Percentiles rank a stretch among this genome's conserved stretches.
These are phyloP conservation scores for Erythrophleum ivorense DNA, from an alignment of 331 rosid species.

Conservation along the genomic window DNA sequence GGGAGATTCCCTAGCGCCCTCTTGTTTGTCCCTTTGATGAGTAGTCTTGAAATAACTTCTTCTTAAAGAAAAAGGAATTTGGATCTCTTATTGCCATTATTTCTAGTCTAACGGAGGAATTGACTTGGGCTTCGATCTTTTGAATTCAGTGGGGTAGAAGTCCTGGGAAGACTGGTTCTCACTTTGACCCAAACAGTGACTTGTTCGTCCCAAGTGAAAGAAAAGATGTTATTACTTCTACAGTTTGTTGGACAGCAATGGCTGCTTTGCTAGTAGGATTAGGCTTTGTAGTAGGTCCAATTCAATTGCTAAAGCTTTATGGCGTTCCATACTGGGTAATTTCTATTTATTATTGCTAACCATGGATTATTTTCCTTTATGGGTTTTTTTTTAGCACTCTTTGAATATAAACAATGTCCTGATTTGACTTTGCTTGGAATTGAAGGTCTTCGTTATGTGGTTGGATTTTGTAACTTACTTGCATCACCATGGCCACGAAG, in stretches of 20 bases:
- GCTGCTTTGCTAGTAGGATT: constrained; percentile 63
- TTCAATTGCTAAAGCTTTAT: constrained; percentile 72
- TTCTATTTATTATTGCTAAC: constrained; percentile 22
- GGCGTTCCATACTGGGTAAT: constrained; percentile 70
- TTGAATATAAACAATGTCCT: constrained; percentile 23
- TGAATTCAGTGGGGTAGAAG: constrained; percentile 66
- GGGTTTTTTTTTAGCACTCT: neutral
- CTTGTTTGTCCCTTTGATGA: neutral
- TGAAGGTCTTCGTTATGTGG: constrained; percentile 75
- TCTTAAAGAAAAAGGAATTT: neutral
- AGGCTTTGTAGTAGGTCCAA: constrained; percentile 63
- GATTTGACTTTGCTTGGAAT: constrained; percentile 33
- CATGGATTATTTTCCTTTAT: neutral
- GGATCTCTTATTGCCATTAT: constrained; percentile 7
- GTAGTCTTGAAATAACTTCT: neutral
- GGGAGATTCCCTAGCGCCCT: no score
- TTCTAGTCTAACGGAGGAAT: constrained; percentile 1
- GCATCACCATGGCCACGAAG: constrained; percentile 84
- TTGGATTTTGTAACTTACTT: constrained; percentile 79
- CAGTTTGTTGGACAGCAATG: constrained; percentile 74
- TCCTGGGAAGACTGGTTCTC: constrained; percentile 85
- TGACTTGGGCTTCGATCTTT: constrained; percentile 40
- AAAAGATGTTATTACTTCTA: constrained; percentile 69
- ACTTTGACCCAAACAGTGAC: constrained; percentile 67
- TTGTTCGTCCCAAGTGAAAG: constrained; percentile 64